These are phyloP conservation scores for Sungouiozyma intestinalis DNA, from an alignment of 805 yeast genomes.

Conservation along the genomic window DNA sequence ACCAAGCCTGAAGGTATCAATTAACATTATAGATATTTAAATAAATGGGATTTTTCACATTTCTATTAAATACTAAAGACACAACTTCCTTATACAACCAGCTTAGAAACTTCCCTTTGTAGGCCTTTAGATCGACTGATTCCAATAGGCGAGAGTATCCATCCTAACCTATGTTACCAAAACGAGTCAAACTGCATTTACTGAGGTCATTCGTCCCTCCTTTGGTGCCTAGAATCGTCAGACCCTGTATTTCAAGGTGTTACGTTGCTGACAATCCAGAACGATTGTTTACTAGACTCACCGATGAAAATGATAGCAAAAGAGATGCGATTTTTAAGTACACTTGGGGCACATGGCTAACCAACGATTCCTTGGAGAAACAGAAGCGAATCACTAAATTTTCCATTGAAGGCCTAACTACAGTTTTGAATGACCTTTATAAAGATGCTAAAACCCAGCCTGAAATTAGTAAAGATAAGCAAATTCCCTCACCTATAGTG, in stretches of 20 bases:
- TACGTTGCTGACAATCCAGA: conserved; percentile 14
- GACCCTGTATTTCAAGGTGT: too few species aligned
- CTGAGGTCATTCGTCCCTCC: neutral
- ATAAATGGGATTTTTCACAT: too few species aligned
- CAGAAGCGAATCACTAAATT: conserved; percentile 69
- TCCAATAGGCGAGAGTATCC: too few species aligned
- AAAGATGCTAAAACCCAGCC: conserved; percentile 29
- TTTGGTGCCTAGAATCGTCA: neutral
- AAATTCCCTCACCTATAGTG: conserved; percentile 29
- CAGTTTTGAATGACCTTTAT: conserved; percentile 38
- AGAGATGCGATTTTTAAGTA: conserved; percentile 72
- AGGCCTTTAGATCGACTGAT: too few species aligned
- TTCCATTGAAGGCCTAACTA: conserved; percentile 65
- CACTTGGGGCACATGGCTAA: conserved; percentile 93
- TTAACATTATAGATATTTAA: too few species aligned
- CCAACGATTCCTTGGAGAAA: conserved; percentile 65
- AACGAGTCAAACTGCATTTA: neutral
- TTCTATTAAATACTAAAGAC: too few species aligned
- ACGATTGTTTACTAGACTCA: conserved; percentile 40
- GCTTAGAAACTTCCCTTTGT: too few species aligned
- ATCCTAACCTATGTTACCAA: neutral
- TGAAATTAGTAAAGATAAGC: conserved; percentile 12
- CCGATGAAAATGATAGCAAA: conserved; percentile 55
- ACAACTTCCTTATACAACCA: too few species aligned
- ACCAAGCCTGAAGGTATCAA: too few species aligned